phyloP scores from a whole-genome alignment of 129 eudicot species.

The Ambrosia artemisiifolia region DNA sequence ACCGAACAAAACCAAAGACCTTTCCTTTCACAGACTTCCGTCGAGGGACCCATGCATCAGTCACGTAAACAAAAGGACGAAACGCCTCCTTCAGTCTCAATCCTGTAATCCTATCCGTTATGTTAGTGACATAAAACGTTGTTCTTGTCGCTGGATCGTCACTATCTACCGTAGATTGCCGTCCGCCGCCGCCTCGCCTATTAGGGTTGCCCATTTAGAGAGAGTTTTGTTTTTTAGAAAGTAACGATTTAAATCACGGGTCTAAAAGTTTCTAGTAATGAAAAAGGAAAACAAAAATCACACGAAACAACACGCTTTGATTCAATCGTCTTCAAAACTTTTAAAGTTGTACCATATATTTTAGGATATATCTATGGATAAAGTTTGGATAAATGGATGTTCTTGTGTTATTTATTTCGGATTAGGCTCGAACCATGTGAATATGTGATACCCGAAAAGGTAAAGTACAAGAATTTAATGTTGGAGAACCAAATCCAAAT shows the following conservation, averaged over 20 bases:
- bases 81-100: no score
- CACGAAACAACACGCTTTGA: constrained; percentile 25
- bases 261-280: constrained; percentile 8
- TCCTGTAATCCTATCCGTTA: no score
- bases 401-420: constrained; percentile 20
- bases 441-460: constrained; percentile 23
- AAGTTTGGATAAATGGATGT: constrained; percentile 32
- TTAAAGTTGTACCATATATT: constrained; percentile 12
- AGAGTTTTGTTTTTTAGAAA: neutral
- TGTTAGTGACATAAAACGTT: no score
- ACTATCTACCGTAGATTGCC: no score
- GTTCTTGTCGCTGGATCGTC: no score
- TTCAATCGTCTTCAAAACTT: neutral
- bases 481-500: neutral
- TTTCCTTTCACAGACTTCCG: no score
- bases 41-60: no score
- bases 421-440: constrained; percentile 27
- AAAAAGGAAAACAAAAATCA: constrained; percentile 15
- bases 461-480: constrained; percentile 23
- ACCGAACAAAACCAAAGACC: no score
- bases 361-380: constrained; percentile 29
- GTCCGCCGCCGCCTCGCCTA: no score
- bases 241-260: constrained; percentile 7
- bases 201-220: no score
- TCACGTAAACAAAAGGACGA: no score